Evolutionary conservation across 306 rosid species (phyloP).

Genomic region (Lablab purpureus): DNA sequence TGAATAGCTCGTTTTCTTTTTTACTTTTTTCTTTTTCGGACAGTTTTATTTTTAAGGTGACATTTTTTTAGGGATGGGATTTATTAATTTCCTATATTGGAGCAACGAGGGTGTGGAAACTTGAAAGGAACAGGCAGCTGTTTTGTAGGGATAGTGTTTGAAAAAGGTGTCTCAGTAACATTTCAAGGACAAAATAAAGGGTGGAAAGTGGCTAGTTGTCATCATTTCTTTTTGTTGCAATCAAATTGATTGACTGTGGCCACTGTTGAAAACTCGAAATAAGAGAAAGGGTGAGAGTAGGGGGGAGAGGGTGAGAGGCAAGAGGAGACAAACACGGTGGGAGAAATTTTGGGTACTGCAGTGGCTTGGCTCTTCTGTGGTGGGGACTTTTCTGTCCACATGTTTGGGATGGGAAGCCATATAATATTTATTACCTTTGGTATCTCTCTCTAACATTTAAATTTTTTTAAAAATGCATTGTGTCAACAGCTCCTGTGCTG

Average conservation of each 20-base stretch:
- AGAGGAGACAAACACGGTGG: conserved; percentile 33
- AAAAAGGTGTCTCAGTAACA: conserved; percentile 54
- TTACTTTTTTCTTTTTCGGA: neutral
- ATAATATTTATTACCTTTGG: conserved; percentile 18
- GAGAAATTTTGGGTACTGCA: conserved; percentile 52
- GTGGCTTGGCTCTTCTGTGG: conserved; percentile 9
- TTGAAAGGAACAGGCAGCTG: conserved; percentile 25
- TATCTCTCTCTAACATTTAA: conserved; percentile 39
- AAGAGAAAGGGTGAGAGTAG: conserved; percentile 51
- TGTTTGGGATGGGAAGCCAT: conserved; percentile 55
- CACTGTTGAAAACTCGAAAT: conserved; percentile 56
- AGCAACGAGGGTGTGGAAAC: conserved; percentile 11
- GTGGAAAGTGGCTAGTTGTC: conserved; percentile 62
- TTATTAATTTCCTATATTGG: conserved; percentile 22
- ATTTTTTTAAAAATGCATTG: neutral
- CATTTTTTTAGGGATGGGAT: conserved; percentile 39
- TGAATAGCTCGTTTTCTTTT: conserved; percentile 15
- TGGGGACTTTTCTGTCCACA: conserved; percentile 40
- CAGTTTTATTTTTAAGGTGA: neutral
- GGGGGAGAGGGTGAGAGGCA: conserved; percentile 7
- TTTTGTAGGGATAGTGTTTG: conserved; percentile 47
- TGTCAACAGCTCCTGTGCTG: conserved; percentile 16
- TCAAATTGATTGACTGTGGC: conserved; percentile 57
- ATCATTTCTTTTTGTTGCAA: conserved; percentile 53
- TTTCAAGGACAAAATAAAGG: conserved; percentile 52